Base-by-base conservation (phyloP, 805 yeast genomes). In the Phaffomyces antillensis region DNA sequence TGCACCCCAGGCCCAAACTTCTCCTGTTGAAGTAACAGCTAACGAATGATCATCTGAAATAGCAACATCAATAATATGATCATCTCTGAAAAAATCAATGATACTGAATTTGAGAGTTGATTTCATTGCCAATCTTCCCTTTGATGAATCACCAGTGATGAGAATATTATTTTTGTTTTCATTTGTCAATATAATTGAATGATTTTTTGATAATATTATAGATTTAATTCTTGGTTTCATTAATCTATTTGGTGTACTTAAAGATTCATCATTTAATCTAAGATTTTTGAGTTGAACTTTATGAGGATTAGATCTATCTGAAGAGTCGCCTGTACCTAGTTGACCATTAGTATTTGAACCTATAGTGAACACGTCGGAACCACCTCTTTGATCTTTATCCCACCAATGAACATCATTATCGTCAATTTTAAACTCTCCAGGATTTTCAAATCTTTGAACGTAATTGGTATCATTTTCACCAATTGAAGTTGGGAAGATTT, bases 1-100 rank as follows among this genome's bases (percentile, higher is more conserved):
- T 48, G 78, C 70, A 0, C 97, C 97, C 95, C 96, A 90, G 0
- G 89, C 63, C 49, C 70, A 83, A 2, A 87, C 66, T n/a, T 72
- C 72, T 34, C 79, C 79, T 15, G 62, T 52, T 0, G 64, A 55
- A 0, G 83, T 74, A 18, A 85, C 52, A 0, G 75, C 83, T 10
- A 88, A 54, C 0, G 86, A 67, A 57, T 86, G 96, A 54, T 84
- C 83, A 52, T 79, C 77, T 42, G 88, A 79, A 1, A 80, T 59
- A 2, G 75, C 76, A 2, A 79, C 64, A 25, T 59, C 55, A 1
- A 64, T 45, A 2, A 68, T 59, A 3, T 55, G 55, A 1, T 68
- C 58, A 25, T 58, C 62, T 8, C 62, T 56, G 36, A 77, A 63
- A 17, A 59, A 65, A 0, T 67, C 60, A 9, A 85, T 61, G 25